Base-by-base conservation (phyloP, 192 early-diverging fungal genomes). In the Coemansia sp. region DNA sequence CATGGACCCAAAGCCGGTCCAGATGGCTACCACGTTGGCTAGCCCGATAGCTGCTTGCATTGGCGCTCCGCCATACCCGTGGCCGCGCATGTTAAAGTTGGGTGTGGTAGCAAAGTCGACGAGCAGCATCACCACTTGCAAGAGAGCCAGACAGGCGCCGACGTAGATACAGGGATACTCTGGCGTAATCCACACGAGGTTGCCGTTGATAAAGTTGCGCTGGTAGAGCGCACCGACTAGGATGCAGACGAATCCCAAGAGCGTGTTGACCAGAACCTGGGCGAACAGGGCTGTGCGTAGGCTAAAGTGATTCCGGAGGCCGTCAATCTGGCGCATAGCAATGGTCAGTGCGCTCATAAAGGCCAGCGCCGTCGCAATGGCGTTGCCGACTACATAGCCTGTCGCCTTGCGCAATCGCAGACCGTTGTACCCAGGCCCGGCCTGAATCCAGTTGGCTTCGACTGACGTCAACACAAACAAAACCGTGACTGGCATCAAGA, bases 1-100 rank as follows among this genome's bases (percentile, higher is more conserved):
- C 62, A 83, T 58, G 35, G 68, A 71, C 13, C 81, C 81, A 66
- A 83, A 78, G 13, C 81, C 81, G 2, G 81, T 70, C 81, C 81
- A 83, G 58, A 83, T 78, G 27, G 76, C 71, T n/a, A 83, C 81
- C 11, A 78, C 20, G 64, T 78, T 78, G 18, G 81, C 66, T 32
- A 83, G 64, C 4, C 67, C 73, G 11, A 78, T 75, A 1, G 81
- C 76, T 3, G 64, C 45, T 61, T 83, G 81, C 81, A 83, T 83
- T 3, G 79, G 45, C 2, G 49, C 45, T 22, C 71, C 66, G 41
- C 76, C 75, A 15, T 45, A 72, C 2, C 81, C 81, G 32, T 74
- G 67, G 20, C 81, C 81, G 44, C 81, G 81, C 29, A 44, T 30
- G 70, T 75, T 78, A 41, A 78, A 83, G 67, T 70, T 78, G 12